Conservation (phyloP, 1,139 yeast genomes). For the Candida anutae region DNA sequence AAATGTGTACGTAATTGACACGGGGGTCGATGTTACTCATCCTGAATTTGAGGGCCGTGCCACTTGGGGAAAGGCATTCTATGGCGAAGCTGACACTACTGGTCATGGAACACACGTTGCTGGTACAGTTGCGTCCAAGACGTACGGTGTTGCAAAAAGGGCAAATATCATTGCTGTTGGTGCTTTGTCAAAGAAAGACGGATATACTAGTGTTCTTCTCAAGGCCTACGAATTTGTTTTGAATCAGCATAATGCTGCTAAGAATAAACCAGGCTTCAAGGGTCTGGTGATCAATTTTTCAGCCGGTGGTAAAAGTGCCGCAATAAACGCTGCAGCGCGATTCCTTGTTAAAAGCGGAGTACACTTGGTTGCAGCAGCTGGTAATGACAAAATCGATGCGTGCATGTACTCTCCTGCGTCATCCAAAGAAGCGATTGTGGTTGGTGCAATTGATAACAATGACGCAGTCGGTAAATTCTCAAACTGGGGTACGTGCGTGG, state of each 20-base stretch:
- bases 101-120: conserved; percentile 43
- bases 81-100: conserved; percentile 32
- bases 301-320: conserved; percentile 37
- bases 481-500: conserved; percentile 39
- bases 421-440: conserved; percentile 35
- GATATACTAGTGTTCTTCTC: conserved; percentile 76
- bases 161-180: conserved; percentile 42
- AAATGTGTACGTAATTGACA: conserved; percentile 37
- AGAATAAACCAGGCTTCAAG: conserved; percentile 30
- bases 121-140: conserved; percentile 36
- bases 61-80: conserved; percentile 33
- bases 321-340: conserved; percentile 36
- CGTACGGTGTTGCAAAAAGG: conserved; percentile 37
- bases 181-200: conserved; percentile 71
- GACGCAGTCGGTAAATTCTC: conserved; percentile 36
- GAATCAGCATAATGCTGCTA: conserved; percentile 34
- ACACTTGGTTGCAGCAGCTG: conserved; percentile 40
- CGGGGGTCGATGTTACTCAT: conserved; percentile 34
- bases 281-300: conserved; percentile 41
- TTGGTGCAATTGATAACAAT: conserved; percentile 32
- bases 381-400: conserved; percentile 38
- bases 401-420: conserved; percentile 38
- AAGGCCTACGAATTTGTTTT: conserved; percentile 42
- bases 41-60: conserved; percentile 38
- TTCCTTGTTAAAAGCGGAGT: conserved; percentile 34